Evolutionary conservation across 2,329 filamentous ascomycete genomes (phyloP), one percentile per base, ranked within the genome.

Genomic region (Alternaria angustiovoidea): DNA sequence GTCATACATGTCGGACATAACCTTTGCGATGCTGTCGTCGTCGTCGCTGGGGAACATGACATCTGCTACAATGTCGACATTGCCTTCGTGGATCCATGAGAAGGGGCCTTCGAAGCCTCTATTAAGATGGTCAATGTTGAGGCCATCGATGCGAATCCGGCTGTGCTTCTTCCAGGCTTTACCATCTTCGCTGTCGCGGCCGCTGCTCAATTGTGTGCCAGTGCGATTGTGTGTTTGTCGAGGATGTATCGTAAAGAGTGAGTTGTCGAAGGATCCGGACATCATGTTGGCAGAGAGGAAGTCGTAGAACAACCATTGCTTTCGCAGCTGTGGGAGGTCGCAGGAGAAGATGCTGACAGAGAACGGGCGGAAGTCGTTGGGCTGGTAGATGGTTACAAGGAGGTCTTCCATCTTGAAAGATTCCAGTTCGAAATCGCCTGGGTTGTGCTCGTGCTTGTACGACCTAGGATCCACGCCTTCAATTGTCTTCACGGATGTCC

Each of bases 221-320:
- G 90, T 88, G 54, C 91, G 88, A 42, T 92, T 89, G 74, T 97
- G 94, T 5, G 92, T 90, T 79, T 98, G 95, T 18, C 93, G 88
- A 5, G 94, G 95, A 77, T 99, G 95, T 47, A 99, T 97, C 0
- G 94, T 98, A 78, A 99, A 99, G 3, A 99, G 85, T 0, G 95
- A 98, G 56, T 95, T 93, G 74, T 99, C 95, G 69, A 92, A 97
- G 0, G 93, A 95, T 2, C 95, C 95, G 12, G 93, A 97, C 88
- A 98, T 96, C 78, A 95, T 94, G 74, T 92, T 97, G 18, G 95
- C 95, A 0, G 92, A 95, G 28, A 99, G 81, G 69, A 99, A 96
- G 78, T 99, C 95, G 81, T 99, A 99, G 78, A 98, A 97, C 0
- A 99, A 85, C 91, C 93, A 99, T 73, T 96, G 94, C 75, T 97